Evolutionary conservation across 148 eudicot genomes (phyloP).

Genomic region (Persicaria maculosa): DNA sequence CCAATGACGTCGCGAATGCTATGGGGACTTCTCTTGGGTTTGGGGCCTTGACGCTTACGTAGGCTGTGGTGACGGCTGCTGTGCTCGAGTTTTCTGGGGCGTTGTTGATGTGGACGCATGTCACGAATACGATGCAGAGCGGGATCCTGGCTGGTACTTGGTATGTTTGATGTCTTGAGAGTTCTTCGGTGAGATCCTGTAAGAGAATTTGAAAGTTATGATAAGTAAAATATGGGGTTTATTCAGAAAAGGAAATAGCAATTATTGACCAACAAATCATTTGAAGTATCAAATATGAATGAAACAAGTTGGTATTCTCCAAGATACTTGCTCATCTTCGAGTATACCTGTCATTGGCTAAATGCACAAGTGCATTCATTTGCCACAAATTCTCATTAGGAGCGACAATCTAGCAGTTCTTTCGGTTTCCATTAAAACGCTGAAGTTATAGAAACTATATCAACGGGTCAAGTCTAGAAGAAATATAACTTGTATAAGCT

Average conservation of each 20-base stretch:
- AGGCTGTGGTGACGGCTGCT: constrained; percentile 81
- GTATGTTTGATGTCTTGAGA: constrained; percentile 23
- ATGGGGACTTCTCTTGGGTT: constrained; percentile 98
- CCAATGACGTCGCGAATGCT: constrained; percentile 94
- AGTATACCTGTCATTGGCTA: not conserved
- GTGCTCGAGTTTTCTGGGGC: constrained; percentile 91
- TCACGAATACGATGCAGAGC: constrained; percentile 93
- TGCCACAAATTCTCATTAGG: not conserved
- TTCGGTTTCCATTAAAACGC: not conserved
- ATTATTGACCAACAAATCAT: too few relatives aligned
- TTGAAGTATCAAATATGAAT: too few relatives aligned
- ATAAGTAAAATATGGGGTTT: too few relatives aligned
- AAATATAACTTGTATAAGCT: too few relatives aligned
- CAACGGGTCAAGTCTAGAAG: not conserved
- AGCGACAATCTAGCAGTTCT: too few relatives aligned
- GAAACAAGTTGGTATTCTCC: too few relatives aligned
- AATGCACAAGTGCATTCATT: not conserved
- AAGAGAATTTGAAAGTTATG: too few relatives aligned
- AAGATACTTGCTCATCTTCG: too few relatives aligned
- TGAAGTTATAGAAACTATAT: not conserved
- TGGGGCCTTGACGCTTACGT: constrained; percentile 68
- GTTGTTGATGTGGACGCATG: constrained; percentile 79
- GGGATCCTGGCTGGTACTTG: constrained; percentile 96
- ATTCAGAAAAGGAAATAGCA: too few relatives aligned
- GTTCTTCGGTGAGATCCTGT: not conserved